A percentile compares a stretch with the other conserved stretches of the same genome.
Evolutionary conservation across 768 basidiomycete genomes (phyloP).

Genomic region (Tricholoma bakamatsutake): DNA sequence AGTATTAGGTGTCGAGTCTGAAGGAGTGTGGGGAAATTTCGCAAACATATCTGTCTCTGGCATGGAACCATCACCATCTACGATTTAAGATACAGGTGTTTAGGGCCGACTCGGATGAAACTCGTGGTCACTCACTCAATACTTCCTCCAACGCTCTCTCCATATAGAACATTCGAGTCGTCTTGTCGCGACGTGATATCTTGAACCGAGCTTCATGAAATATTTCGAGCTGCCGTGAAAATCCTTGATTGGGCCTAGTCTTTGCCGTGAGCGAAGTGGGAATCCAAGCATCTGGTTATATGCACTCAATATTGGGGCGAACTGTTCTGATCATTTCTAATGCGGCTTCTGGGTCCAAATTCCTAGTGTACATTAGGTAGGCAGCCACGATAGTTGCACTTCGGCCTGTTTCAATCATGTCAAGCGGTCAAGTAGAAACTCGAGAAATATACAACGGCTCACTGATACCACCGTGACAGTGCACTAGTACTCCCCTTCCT

Average conservation of each 20-base stretch:
- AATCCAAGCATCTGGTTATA: background rate
- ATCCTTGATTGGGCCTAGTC: slow-evolving; percentile 79
- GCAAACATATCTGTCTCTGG: slow-evolving; percentile 74
- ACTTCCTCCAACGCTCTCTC: slow-evolving; percentile 68
- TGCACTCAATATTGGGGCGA: slow-evolving; percentile 65
- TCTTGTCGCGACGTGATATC: slow-evolving; percentile 61
- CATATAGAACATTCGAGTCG: slow-evolving; percentile 79
- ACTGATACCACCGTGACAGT: slow-evolving; percentile 91
- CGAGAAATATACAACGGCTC: slow-evolving; percentile 24
- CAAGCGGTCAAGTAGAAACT: slow-evolving; percentile 1
- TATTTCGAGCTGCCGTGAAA: slow-evolving; percentile 73
- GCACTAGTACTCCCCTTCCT: slow-evolving; percentile 74
- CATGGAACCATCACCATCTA: slow-evolving; percentile 70
- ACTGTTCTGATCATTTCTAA: slow-evolving; percentile 60
- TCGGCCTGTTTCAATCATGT: slow-evolving; percentile 45
- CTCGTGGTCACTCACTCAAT: slow-evolving; percentile 53
- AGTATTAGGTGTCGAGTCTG: slow-evolving; percentile 54
- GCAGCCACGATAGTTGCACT: slow-evolving; percentile 84
- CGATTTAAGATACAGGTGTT: slow-evolving; percentile 10
- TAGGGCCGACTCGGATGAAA: slow-evolving; percentile 12
- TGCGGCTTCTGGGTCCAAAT: slow-evolving; percentile 53
- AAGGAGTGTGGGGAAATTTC: slow-evolving; percentile 59
- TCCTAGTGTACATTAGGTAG: slow-evolving; percentile 76
- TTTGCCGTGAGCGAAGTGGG: background rate
- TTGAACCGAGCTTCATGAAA: slow-evolving; percentile 70